Evolutionary conservation across 306 rosid species (phyloP), one percentile per base, ranked within the genome.

Genomic region (Fragaria nilgerrensis): DNA sequence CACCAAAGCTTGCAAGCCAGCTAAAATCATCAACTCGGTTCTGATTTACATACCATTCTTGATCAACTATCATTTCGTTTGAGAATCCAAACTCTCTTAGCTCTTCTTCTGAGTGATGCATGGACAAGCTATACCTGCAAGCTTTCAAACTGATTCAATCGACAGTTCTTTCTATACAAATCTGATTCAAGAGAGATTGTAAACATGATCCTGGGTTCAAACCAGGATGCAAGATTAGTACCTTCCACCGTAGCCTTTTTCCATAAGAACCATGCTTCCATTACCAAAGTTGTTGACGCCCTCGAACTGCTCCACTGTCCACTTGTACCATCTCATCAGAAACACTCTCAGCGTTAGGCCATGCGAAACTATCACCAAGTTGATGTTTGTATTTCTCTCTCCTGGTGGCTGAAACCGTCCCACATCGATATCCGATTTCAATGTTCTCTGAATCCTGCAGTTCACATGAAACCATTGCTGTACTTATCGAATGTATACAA

Each of bases 291-390:
- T 94, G 62, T 82, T 70, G 17, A 94, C 84, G 9, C 86, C 71
- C 68, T 94, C 93, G 16, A 92, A 94, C 70, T 94, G 97, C 52
- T 89, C 68, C 5, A 94, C 67, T 94, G 47, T 89, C 68, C 5
- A 94, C 67, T 94, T 89, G 83, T 90, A 94, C 97, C 97, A 92
- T 70, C 97, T 90, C 96, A 90, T 92, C 4, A 94, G 93, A 62
- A 94, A 94, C 63, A 94, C 97, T 80, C 98, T 63, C 8, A 92
- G 88, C 3, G 95, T 94, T 64, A 92, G 78, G 27, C 97, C 97
- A 68, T 94, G 97, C 0, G 95, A 92, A 63, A 94, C 97, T 1
- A 92, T 74, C 0, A 92, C 95, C 79, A 94, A 78, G 83, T 89
- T 94, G 80, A 94, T 89, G 63, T 89, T 86, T 36, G 80, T 73